Percentiles rank a stretch among this genome's conserved stretches.
Conservation (phyloP, 2,329 filamentous ascomycete species). For the Claviceps arundinis region DNA sequence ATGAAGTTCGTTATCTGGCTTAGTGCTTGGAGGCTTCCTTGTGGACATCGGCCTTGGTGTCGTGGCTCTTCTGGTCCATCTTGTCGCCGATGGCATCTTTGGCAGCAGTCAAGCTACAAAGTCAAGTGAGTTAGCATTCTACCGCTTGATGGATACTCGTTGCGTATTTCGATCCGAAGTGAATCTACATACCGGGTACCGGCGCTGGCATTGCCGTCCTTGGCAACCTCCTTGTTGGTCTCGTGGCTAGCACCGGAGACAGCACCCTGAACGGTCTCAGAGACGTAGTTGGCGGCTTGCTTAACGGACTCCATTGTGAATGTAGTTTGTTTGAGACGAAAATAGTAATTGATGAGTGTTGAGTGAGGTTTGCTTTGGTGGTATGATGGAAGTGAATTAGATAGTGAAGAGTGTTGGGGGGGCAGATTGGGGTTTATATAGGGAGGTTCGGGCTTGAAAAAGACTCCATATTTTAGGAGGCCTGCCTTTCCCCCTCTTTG, state of each 20-base stretch:
- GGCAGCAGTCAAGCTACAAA: slow-evolving; percentile 27
- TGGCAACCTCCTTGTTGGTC: slow-evolving; percentile 56
- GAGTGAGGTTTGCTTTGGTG: slow-evolving; percentile 1
- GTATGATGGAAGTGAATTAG: not conserved
- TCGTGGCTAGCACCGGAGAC: slow-evolving; percentile 49
- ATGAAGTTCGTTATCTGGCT: not conserved
- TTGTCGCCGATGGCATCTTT: slow-evolving; percentile 38
- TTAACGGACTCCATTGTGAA: slow-evolving; percentile 35
- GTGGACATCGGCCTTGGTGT: slow-evolving; percentile 29
- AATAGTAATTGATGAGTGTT: slow-evolving; percentile 8
- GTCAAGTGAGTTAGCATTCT: not conserved
- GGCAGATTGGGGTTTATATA: slow-evolving; percentile 2
- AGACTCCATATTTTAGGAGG: not conserved
- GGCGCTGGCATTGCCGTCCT: slow-evolving; percentile 41
- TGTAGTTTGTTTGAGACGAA: not conserved
- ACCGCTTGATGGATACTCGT: too few relatives aligned
- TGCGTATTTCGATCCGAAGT: too few relatives aligned
- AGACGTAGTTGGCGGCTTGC: slow-evolving; percentile 57
- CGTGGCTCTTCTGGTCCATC: slow-evolving; percentile 27
- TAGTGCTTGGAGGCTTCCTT: slow-evolving; percentile 24
- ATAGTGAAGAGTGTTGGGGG: not conserved
- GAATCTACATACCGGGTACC: slow-evolving; percentile 36
- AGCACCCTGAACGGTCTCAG: slow-evolving; percentile 49
- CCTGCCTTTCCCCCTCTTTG: not conserved
- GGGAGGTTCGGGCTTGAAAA: not conserved